Evolutionary conservation across 2,329 filamentous ascomycete species (phyloP).

Genomic region (Diaporthe citrichinensis): DNA sequence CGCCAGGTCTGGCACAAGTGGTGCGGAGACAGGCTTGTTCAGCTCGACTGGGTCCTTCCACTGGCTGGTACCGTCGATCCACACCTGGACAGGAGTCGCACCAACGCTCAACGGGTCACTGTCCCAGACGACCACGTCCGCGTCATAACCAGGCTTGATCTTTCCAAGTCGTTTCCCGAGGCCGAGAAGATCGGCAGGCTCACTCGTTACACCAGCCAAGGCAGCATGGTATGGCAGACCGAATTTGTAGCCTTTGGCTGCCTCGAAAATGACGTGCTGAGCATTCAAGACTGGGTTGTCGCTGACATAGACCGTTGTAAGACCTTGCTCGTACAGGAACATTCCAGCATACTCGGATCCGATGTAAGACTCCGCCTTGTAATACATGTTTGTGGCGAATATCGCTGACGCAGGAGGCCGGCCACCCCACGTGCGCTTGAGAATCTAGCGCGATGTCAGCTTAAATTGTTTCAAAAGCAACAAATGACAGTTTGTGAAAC

Average conservation of each 20-base stretch:
- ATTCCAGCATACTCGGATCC: slow-evolving; percentile 78
- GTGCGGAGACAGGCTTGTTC: slow-evolving; percentile 59
- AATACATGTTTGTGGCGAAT: slow-evolving; percentile 81
- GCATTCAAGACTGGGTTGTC: slow-evolving; percentile 80
- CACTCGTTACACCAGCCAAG: slow-evolving; percentile 69
- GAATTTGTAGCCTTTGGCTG: slow-evolving; percentile 71
- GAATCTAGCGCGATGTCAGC: slow-evolving; percentile 54
- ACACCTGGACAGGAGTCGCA: slow-evolving; percentile 72
- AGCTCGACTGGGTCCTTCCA: slow-evolving; percentile 69
- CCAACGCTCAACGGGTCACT: slow-evolving; percentile 73
- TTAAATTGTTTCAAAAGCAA: too few relatives aligned
- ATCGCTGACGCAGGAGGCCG: slow-evolving; percentile 70
- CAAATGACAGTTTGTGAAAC: slow-evolving; percentile 33
- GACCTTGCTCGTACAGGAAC: slow-evolving; percentile 73
- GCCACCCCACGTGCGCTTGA: slow-evolving; percentile 69
- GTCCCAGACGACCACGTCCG: slow-evolving; percentile 74
- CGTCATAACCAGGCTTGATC: slow-evolving; percentile 73
- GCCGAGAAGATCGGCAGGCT: slow-evolving; percentile 70
- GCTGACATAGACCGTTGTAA: slow-evolving; percentile 78
- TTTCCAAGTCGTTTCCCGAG: slow-evolving; percentile 72
- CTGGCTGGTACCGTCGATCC: slow-evolving; percentile 74
- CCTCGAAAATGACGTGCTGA: slow-evolving; percentile 78
- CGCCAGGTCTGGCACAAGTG: slow-evolving; percentile 56
- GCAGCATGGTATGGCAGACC: slow-evolving; percentile 73
- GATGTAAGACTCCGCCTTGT: slow-evolving; percentile 77